A percentile compares a stretch with the other conserved stretches of the same genome.
These are phyloP conservation scores for Dovyalis caffra DNA, from an alignment of 345 rosid genomes.

Conservation along the genomic window DNA sequence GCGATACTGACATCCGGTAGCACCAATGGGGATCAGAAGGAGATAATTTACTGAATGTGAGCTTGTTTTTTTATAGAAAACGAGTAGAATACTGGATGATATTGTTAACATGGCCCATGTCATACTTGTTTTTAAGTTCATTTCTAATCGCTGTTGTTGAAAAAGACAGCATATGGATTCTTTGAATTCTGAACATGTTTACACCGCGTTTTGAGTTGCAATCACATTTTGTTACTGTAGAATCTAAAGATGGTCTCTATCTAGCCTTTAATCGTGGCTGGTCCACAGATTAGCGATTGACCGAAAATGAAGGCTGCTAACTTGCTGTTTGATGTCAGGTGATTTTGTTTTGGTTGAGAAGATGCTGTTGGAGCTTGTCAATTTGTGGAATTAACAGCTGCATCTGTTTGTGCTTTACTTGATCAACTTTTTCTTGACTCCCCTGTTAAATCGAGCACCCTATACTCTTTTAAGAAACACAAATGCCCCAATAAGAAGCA, in stretches of 20 bases:
- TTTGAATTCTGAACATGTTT: slow-evolving; percentile 9
- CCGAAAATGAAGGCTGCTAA: slow-evolving; percentile 6
- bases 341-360: slow-evolving; percentile 13
- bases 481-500: slow-evolving; percentile 10
- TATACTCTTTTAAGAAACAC: slow-evolving; percentile 2
- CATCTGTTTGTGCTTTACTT: slow-evolving; percentile 10
- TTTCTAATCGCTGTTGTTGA: slow-evolving; percentile 24
- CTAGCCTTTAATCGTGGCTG: slow-evolving; percentile 9
- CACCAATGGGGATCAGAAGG: slow-evolving; percentile 5
- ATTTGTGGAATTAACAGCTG: slow-evolving; percentile 16
- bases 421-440: not conserved
- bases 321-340: slow-evolving; percentile 14
- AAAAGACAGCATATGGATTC: slow-evolving; percentile 17
- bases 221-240: slow-evolving; percentile 21
- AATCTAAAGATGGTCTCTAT: slow-evolving; percentile 17
- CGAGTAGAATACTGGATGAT: slow-evolving; percentile 1
- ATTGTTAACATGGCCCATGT: not conserved
- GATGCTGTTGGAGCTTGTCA: slow-evolving; percentile 15
- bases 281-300: slow-evolving; percentile 16
- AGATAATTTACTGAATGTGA: not conserved
- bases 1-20: not conserved
- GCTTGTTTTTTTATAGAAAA: slow-evolving; percentile 6
- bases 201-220: slow-evolving; percentile 12
- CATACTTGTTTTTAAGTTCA: slow-evolving; percentile 15
- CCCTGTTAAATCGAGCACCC: slow-evolving; percentile 1